Evolutionary conservation across 176 grass and related monocot genomes (phyloP).

Genomic region (Ensete glaucum): DNA sequence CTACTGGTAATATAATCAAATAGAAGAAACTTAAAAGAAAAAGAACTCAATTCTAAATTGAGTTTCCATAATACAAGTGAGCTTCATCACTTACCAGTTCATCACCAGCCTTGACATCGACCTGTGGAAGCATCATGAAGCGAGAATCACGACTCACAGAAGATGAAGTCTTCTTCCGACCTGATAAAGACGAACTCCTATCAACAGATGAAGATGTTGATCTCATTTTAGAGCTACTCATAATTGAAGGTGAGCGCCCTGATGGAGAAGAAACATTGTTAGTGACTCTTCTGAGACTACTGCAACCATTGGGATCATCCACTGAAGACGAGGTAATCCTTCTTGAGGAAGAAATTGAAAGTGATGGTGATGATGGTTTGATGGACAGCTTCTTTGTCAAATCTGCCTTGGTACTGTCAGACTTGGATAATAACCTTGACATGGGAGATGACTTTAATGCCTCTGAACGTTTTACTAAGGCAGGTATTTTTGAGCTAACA

Average conservation of each 20-base stretch:
- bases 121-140: conserved; percentile 85
- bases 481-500: conserved; percentile 24
- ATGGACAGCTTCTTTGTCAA: conserved; percentile 25
- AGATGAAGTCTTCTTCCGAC: conserved; percentile 50
- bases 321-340: conserved; percentile 34
- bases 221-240: conserved; percentile 41
- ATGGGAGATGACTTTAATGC: conserved; percentile 28
- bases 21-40: too few species aligned
- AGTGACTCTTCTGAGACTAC: conserved; percentile 36
- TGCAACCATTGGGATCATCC: conserved; percentile 39
- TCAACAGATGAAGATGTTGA: conserved; percentile 33
- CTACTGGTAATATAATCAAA: background rate
- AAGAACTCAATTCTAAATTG: too few species aligned
- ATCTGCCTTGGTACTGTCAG: conserved; percentile 30
- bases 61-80: conserved; percentile 12
- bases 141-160: conserved; percentile 53
- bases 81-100: conserved; percentile 54
- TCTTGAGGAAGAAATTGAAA: conserved; percentile 32
- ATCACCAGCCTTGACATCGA: conserved; percentile 78
- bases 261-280: conserved; percentile 45
- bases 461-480: background rate
- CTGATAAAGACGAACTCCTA: conserved; percentile 33
- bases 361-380: conserved; percentile 22
- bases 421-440: conserved; percentile 2
- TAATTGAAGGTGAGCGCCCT: conserved; percentile 36